phyloP scores from a whole-genome alignment of 768 basidiomycete genomes.

The Tremella fuciformis region DNA sequence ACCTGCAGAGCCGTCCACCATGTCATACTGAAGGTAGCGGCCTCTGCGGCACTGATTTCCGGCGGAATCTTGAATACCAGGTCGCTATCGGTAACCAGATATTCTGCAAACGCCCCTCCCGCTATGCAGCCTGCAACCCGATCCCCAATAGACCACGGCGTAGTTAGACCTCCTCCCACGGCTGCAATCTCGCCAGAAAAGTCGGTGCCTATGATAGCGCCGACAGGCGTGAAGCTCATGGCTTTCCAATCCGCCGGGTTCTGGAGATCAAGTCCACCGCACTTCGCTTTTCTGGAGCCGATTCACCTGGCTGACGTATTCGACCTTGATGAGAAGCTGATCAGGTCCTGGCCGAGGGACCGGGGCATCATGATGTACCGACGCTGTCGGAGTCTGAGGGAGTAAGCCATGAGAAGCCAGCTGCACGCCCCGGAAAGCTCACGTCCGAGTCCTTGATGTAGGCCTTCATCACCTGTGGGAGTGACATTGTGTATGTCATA shows the following conservation, averaged over 20 bases:
- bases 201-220: constrained; percentile 41
- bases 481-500: no score
- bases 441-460: no score
- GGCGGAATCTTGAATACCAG: constrained; percentile 41
- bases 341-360: constrained; percentile 24
- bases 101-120: constrained; percentile 42
- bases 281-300: background rate
- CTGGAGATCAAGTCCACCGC: background rate
- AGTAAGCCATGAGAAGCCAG: no score
- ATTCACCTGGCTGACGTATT: constrained; percentile 31
- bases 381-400: no score
- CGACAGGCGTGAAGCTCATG: constrained; percentile 14
- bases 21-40: constrained; percentile 34
- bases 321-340: constrained; percentile 42
- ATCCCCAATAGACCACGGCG: constrained; percentile 22
- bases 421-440: no score
- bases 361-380: constrained; percentile 3
- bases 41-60: constrained; percentile 21
- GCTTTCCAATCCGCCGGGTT: constrained; percentile 46
- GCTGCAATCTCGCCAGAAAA: constrained; percentile 39
- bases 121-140: constrained; percentile 37
- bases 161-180: constrained; percentile 19
- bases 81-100: constrained; percentile 29
- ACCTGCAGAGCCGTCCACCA: constrained; percentile 41
- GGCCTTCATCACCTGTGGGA: no score